Evolutionary conservation across 2,329 filamentous ascomycete species (phyloP), one percentile per base, ranked within the genome.

Genomic region (Sclerotinia borealis): DNA sequence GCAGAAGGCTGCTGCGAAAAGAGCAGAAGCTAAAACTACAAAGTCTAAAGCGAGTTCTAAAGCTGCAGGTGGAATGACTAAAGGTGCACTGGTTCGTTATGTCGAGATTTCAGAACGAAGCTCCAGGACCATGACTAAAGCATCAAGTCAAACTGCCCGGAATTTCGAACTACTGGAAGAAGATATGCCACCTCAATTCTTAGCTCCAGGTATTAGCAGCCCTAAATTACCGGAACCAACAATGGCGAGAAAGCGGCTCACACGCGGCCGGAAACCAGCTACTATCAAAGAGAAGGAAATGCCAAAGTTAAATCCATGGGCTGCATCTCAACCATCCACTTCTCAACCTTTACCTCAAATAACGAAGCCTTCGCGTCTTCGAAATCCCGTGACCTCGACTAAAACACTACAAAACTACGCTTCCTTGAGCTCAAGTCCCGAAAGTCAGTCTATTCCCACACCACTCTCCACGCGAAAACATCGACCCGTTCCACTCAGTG

Each of bases 21-120:
- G 66, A 62, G 66, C 65, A 17, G 62, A 66, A 36, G 61, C 29
- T 1, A 68, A 63, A 27, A 58, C 51, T 4, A 39, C 11, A 4
- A 50, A 61, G 29, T 10, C 59, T 25, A 48, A 25, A 39, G 22
- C 27, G 51, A 39, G 67, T 22, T 25, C n/a, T 47, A 69, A 68
- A 52, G 66, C 68, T 17, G 68, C 67, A 54, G 66, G 65, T 45
- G 67, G 68, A 11, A 74, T 74, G 69, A 68, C 72, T 39, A 67
- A 68, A 45, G 75, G 73, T 31, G 72, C 73, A 19, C 64, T 77
- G 58, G 72, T 77, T 64, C 67, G 65, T 59, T 77, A 70, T 60
- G 66, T 77, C 25, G 71, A 69, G 19, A 52, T 70, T 15, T 69
- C 69, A 13, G 75, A 76, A 62, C 63, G 68, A 47, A 55, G 37